These are phyloP conservation scores for Picochlorum sp. DNA, from an alignment of 139 green algal species.

Conservation along the genomic window DNA sequence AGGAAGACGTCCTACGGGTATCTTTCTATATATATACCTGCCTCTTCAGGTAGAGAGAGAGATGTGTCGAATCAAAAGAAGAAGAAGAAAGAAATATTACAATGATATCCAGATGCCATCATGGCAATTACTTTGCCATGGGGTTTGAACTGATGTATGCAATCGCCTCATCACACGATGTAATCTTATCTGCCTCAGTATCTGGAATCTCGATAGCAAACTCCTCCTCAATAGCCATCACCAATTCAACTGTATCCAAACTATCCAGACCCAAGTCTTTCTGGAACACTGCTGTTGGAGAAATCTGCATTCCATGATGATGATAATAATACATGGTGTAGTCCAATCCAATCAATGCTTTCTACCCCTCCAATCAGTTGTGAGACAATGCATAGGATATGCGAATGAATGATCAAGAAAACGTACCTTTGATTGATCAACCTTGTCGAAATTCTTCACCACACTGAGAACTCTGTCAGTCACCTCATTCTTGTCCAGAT, in stretches of 20 bases:
- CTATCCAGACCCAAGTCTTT: constrained; percentile 96
- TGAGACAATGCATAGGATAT: no score
- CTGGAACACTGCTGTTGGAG: constrained; percentile 65
- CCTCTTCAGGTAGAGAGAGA: no score
- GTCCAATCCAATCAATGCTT: not conserved
- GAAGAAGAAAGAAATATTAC: not conserved
- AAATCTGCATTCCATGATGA: constrained; percentile 47
- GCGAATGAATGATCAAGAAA: no score
- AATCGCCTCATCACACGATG: constrained; percentile 77
- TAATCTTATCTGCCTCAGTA: constrained; percentile 95
- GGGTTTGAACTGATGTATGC: constrained; percentile 83
- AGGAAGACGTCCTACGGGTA: no score
- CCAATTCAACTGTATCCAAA: constrained; percentile 96
- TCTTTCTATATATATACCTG: no score
- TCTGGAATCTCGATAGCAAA: constrained; percentile 98
- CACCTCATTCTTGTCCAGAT: constrained; percentile 87
- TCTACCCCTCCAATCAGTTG: not conserved
- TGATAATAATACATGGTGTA: not conserved
- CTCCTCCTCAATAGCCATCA: constrained; percentile 99
- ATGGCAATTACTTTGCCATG: constrained; percentile 57
- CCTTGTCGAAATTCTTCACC: constrained; percentile 98
- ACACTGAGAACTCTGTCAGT: constrained; percentile 85
- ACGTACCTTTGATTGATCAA: constrained; percentile 84
- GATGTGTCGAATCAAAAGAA: not conserved
- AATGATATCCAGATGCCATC: not conserved